Base-by-base conservation (phyloP, 1,139 yeast genomes). In the Wickerhamiella pararugosa region DNA sequence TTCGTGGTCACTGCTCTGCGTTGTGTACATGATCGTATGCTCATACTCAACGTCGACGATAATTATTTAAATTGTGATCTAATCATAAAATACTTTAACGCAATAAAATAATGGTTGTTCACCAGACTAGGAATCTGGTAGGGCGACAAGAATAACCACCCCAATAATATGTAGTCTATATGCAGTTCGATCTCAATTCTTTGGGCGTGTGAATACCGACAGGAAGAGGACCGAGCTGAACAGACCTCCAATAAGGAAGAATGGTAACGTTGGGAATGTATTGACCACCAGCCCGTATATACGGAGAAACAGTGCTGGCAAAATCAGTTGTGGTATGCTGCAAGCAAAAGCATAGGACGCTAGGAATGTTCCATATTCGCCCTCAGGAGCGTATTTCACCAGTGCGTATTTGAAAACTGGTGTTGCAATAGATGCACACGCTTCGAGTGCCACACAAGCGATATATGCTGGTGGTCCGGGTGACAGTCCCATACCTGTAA, bases 1-100 rank as follows among this genome's bases (percentile, higher is more conserved):
- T 51, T 72, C 79, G 40, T 82, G 90, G 76, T 90, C 77, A 0
- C 63, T 80, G 5, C 71, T 79, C 2, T 76, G 75, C 53, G 69
- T 81, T 9, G 55, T 84, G 39, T 80, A 71, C 58, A 75, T 79
- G 58, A 70, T 81, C 29, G 65, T 79, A 35, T 69, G 77, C 6
- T 71, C 86, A 29, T 86, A 80, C 51, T 66, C 77, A 1, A 63
- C 70, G 56, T 63, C 72, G 40, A 65, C 73, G 6, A 61, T 63
- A 1, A 54, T 67, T 29, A 53, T 68, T 44, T 70, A 51, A 55
- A 30, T 8, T 15, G 21, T 15, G 21, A 15, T 15, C 21, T 15
- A 4, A 15, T 15, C 21, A 15, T 15, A 15, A 4, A 15, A 15
- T 15, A 15, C 21, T 15, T 4, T 15, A 15, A 15, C 21, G 21